phyloP scores from a whole-genome alignment of 495 filamentous ascomycete species.

The Podospora australis region DNA sequence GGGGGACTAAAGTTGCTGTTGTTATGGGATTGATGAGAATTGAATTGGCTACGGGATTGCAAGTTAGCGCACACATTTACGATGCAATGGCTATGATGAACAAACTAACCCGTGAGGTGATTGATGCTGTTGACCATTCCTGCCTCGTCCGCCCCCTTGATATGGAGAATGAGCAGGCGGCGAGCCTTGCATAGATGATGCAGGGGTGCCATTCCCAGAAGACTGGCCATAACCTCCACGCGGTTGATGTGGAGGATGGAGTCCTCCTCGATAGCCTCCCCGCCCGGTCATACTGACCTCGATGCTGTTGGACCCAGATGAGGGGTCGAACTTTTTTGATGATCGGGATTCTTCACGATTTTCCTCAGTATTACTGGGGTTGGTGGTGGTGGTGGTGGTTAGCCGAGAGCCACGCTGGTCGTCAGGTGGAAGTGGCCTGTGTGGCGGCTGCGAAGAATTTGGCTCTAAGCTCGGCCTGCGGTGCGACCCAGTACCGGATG shows the following conservation, averaged over 20 bases:
- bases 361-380: no score
- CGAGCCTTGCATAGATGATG: constrained; percentile 58
- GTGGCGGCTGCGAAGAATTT: constrained; percentile 22
- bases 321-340: constrained; percentile 25
- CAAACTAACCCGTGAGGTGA: constrained; percentile 54
- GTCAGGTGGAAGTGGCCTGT: constrained; percentile 22
- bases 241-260: constrained; percentile 27
- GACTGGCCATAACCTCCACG: constrained; percentile 49
- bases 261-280: constrained; percentile 34
- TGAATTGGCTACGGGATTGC: constrained; percentile 44
- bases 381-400: constrained; percentile 31
- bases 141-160: constrained; percentile 52
- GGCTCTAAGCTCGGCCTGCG: constrained; percentile 28
- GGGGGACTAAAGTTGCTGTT: constrained; percentile 49
- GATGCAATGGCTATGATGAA: no score
- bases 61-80: constrained; percentile 13
- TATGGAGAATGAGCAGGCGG: constrained; percentile 64
- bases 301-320: constrained; percentile 42
- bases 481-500: constrained; percentile 30
- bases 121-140: constrained; percentile 49
- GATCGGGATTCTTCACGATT: no score
- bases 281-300: constrained; percentile 41
- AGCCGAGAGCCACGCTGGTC: constrained; percentile 33
- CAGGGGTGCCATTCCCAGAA: constrained; percentile 52
- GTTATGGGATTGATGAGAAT: constrained; percentile 50